Evolutionary conservation across 2,329 filamentous ascomycete species (phyloP).

Genomic region (Colletotrichum incanum): DNA sequence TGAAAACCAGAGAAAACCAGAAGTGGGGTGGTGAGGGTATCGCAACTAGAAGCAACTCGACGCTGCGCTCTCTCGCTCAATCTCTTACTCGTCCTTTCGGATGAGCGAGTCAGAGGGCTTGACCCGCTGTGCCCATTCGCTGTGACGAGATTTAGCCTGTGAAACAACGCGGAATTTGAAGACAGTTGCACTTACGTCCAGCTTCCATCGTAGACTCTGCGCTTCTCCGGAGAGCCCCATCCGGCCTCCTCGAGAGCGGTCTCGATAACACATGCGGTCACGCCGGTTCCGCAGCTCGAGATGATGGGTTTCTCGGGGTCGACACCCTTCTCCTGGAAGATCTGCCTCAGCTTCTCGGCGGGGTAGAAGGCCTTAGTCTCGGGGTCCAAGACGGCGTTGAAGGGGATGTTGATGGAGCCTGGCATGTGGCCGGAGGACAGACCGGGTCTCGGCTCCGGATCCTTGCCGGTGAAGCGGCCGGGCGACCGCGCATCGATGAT

Average conservation of each 20-base stretch:
- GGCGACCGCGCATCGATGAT: slow-evolving; percentile 88
- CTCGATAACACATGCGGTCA: slow-evolving; percentile 93
- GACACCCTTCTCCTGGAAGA: slow-evolving; percentile 87
- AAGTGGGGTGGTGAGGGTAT: slow-evolving; percentile 46
- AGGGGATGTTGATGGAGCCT: slow-evolving; percentile 86
- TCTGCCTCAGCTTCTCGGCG: slow-evolving; percentile 77
- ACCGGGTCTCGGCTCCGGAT: slow-evolving; percentile 88
- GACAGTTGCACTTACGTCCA: slow-evolving; percentile 83
- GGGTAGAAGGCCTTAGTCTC: slow-evolving; percentile 86
- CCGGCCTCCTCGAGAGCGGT: slow-evolving; percentile 86
- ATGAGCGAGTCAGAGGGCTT: slow-evolving; percentile 75
- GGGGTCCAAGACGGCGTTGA: slow-evolving; percentile 85
- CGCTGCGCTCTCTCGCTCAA: slow-evolving; percentile 18
- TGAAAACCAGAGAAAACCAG: slow-evolving; percentile 39
- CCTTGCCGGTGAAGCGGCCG: slow-evolving; percentile 86
- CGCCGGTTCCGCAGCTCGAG: slow-evolving; percentile 91
- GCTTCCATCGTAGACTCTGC: slow-evolving; percentile 93
- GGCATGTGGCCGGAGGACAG: slow-evolving; percentile 94
- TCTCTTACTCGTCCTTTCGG: slow-evolving; percentile 61
- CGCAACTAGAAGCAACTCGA: slow-evolving; percentile 43
- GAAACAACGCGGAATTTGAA: not conserved
- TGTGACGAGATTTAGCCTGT: slow-evolving; percentile 50
- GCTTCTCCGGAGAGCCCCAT: slow-evolving; percentile 76
- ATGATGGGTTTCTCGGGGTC: slow-evolving; percentile 87
- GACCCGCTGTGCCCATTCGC: slow-evolving; percentile 79